Base-by-base conservation (phyloP, 2,329 filamentous ascomycete genomes). In the Teratosphaeria zuluensis region DNA sequence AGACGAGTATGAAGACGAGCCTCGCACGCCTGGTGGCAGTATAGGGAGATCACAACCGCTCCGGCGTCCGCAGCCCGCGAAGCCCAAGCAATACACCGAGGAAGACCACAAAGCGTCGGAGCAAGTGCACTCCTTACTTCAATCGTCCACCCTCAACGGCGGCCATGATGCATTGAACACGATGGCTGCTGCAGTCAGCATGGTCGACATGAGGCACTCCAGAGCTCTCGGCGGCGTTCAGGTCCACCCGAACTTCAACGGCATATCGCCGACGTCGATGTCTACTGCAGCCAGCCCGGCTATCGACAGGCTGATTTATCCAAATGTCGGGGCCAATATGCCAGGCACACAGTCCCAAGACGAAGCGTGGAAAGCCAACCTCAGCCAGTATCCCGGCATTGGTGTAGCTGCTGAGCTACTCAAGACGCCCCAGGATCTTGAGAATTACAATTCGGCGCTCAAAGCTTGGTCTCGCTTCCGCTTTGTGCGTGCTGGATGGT, bases 401-500 rank as follows among this genome's bases (percentile, higher is more conserved):
- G 60, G 62, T 42, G 24, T 32, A 24, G 53, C 58, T 9, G 57
- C 56, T 6, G 54, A 30, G n/a, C 16, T 38, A 14, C 14, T 55
- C 6, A 62, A 63, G 9, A 63, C 67, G n/a, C 67, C 69, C 42
- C 57, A 74, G 71, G 66, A 69, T 51, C 61, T 63, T 14, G 66
- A 68, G 12, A 70, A 71, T 21, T 74, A 74, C 65, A 76, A 81
- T 51, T 84, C 88, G 59, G 92, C 92, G 0, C 76, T 96, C 60
- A 86, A 84, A 67, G 88, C 90, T n/a, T 99, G 94, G 94, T 85
- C 87, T 1, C 81, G 90, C 63, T 92, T 96, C 72, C 86, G 92
- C 51, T 97, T 97, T 70, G 92, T 97, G n/a, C 86, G 91, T 57
- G 91, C 91, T 8, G 94, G 94, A 9, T 97, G 92, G 92, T 94